Conservation (phyloP, 768 basidiomycete species). For the Chalciporus pseudorubinellus region DNA sequence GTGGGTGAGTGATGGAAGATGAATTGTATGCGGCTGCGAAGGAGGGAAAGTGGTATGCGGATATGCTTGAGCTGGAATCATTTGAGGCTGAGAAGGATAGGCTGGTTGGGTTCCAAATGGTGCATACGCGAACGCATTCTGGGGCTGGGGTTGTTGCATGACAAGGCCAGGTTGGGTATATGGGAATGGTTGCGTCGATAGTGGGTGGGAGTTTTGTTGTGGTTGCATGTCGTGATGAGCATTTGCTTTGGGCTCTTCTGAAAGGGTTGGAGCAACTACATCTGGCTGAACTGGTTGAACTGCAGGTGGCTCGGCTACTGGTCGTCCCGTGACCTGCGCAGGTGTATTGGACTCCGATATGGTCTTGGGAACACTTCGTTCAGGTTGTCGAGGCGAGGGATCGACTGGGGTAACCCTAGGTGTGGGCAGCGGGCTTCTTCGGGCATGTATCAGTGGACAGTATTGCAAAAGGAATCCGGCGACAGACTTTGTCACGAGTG, state of each 20-base stretch:
- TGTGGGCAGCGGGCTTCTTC: constrained; percentile 62
- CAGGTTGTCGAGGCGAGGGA: constrained; percentile 12
- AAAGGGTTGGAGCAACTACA: not conserved
- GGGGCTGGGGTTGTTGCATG: constrained; percentile 18
- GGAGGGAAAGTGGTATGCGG: constrained; percentile 14
- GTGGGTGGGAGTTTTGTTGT: constrained; percentile 3
- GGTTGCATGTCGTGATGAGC: not conserved
- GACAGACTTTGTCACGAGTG: constrained; percentile 45
- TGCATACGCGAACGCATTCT: constrained; percentile 14
- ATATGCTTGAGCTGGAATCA: constrained; percentile 16
- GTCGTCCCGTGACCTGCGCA: not conserved
- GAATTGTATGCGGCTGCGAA: constrained; percentile 15
- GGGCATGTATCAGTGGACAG: constrained; percentile 17
- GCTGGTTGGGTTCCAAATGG: constrained; percentile 16
- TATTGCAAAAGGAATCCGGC: constrained; percentile 7
- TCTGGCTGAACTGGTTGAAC: not conserved
- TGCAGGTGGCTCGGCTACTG: not conserved
- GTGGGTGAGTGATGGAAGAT: constrained; percentile 8
- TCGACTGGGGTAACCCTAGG: constrained; percentile 56
- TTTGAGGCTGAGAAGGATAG: constrained; percentile 19
- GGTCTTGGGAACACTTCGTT: constrained; percentile 1
- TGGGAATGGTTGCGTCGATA: constrained; percentile 8
- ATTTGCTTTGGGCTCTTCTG: constrained; percentile 4
- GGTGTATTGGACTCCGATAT: constrained; percentile 1
- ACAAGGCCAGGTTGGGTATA: constrained; percentile 13